Evolutionary conservation across 2,329 filamentous ascomycete genomes (phyloP), one percentile per base, ranked within the genome.

Genomic region (Fusarium sp.): DNA sequence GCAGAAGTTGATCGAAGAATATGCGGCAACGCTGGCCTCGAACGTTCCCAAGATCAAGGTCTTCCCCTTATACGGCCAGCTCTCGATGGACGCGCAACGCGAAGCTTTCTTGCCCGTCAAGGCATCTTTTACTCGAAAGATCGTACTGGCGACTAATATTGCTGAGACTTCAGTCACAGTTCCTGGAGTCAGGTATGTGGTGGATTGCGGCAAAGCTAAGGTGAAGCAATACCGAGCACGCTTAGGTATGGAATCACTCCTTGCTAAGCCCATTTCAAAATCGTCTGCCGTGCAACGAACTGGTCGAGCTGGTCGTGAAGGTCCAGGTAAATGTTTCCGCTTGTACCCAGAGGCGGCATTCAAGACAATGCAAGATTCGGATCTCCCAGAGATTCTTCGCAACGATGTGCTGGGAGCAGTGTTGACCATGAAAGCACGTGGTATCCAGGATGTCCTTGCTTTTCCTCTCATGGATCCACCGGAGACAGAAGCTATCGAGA

Each of bases 151-250:
- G 0, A 99, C 96, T 15, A 99, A 99, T 75, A 98, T 99, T 74
- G 96, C 96, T n/a, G 96, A 99, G 79, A 98, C 96, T 0, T 98
- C 96, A 2, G 92, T 99, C 62, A 99, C 96, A 0, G 95, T 99
- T 0, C 92, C 95, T 0, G 96, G 96, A 3, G 94, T 99, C 8
- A 89, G 93, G 6, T 96, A 92, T 72, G 95, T 99, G 11, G 87
- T 99, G 20, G 96, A 99, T 76, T 92, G 92, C 57, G 96, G 96
- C 45, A 98, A 98, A 75, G 93, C 92, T 10, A 99, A 99, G 78
- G 88, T 97, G 69, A 98, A 98, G 80, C 92, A 97, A 70, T 99
- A 94, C 77, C 91, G 95, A 15, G 88, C 92, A 17, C 87, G 91
- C 1, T 86, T 98, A 0, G 95, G 94, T 7, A 90, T 99, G 76